These are phyloP conservation scores for Flagelloscypha sp. DNA, from an alignment of 768 basidiomycete species.

Conservation along the genomic window DNA sequence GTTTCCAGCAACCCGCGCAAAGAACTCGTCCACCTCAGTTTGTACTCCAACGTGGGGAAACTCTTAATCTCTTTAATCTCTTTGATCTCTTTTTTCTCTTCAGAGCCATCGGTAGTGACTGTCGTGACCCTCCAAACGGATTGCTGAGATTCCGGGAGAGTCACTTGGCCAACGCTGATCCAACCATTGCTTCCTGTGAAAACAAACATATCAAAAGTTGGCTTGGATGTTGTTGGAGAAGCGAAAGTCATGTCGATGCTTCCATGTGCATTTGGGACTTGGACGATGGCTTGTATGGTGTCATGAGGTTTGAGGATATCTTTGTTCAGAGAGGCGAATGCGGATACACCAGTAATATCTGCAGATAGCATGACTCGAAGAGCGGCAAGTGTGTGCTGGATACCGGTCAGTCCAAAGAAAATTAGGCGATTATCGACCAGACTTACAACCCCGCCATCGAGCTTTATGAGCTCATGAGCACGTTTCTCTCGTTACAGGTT, in stretches of 20 bases:
- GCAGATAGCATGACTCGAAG: slow-evolving; percentile 48
- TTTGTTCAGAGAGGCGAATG: slow-evolving; percentile 60
- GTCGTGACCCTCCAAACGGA: too few relatives aligned
- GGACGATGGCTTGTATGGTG: slow-evolving; percentile 56
- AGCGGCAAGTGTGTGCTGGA: slow-evolving; percentile 58
- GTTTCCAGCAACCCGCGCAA: slow-evolving; percentile 41
- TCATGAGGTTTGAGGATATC: slow-evolving; percentile 72
- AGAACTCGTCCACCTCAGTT: slow-evolving; percentile 51
- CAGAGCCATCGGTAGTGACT: too few relatives aligned
- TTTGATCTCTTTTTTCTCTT: slow-evolving; percentile 34
- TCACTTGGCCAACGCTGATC: slow-evolving; percentile 35
- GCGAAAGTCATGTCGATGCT: slow-evolving; percentile 58
- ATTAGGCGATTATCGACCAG: slow-evolving; percentile 1
- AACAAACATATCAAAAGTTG: slow-evolving; percentile 31
- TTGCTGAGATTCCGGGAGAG: slow-evolving; percentile 16
- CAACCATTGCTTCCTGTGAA: slow-evolving; percentile 61
- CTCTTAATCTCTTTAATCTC: slow-evolving; percentile 37
- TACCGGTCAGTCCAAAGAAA: not conserved
- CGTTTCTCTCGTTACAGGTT: slow-evolving; percentile 2
- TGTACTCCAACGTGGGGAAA: slow-evolving; percentile 43
- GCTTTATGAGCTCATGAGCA: slow-evolving; percentile 26
- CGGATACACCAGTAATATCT: slow-evolving; percentile 47
- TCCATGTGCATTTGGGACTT: slow-evolving; percentile 40
- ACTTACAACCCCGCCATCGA: slow-evolving; percentile 74
- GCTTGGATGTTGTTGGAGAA: slow-evolving; percentile 36